Evolutionary conservation across 805 yeast species (phyloP).

Genomic region (Myxozyma vanderwaltii): DNA sequence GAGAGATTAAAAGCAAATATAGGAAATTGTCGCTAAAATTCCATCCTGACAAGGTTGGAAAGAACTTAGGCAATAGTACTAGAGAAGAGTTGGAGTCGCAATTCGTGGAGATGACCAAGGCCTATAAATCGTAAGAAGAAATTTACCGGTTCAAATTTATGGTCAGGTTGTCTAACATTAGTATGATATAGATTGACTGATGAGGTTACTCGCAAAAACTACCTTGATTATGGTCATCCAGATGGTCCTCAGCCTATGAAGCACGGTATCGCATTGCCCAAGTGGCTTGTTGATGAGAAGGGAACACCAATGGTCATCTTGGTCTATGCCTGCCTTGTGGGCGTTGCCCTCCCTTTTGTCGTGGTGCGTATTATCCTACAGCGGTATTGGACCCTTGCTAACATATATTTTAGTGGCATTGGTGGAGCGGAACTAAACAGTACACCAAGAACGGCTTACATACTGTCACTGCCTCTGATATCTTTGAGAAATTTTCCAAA

Average conservation of each 20-base stretch:
- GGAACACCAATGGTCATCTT: slow-evolving; percentile 67
- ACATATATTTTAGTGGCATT: slow-evolving; percentile 47
- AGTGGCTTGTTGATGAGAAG: slow-evolving; percentile 81
- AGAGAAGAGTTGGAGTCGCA: slow-evolving; percentile 70
- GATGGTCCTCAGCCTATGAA: slow-evolving; percentile 91
- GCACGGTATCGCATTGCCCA: slow-evolving; percentile 95
- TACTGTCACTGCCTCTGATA: slow-evolving; percentile 76
- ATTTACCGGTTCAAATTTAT: neutral
- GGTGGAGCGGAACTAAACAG: slow-evolving; percentile 87
- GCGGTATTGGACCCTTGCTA: neutral
- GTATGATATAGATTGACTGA: slow-evolving; percentile 64
- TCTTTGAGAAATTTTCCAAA: slow-evolving; percentile 72
- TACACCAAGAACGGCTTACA: slow-evolving; percentile 83
- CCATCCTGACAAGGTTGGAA: slow-evolving; percentile 87
- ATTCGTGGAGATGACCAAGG: slow-evolving; percentile 81
- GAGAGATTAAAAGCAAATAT: slow-evolving; percentile 77
- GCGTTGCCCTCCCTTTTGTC: slow-evolving; percentile 72
- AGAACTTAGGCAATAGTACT: slow-evolving; percentile 55
- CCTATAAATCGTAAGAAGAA: slow-evolving; percentile 68
- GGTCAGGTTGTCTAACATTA: neutral
- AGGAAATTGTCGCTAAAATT: slow-evolving; percentile 82
- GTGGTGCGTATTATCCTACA: slow-evolving; percentile 49
- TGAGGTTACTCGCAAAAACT: slow-evolving; percentile 79
- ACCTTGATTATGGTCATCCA: slow-evolving; percentile 89
- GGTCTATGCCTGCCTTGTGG: slow-evolving; percentile 70